A percentile compares a stretch with the other conserved stretches of the same genome.
Conservation (phyloP, 345 rosid genomes). For the Linum usitatissimum region DNA sequence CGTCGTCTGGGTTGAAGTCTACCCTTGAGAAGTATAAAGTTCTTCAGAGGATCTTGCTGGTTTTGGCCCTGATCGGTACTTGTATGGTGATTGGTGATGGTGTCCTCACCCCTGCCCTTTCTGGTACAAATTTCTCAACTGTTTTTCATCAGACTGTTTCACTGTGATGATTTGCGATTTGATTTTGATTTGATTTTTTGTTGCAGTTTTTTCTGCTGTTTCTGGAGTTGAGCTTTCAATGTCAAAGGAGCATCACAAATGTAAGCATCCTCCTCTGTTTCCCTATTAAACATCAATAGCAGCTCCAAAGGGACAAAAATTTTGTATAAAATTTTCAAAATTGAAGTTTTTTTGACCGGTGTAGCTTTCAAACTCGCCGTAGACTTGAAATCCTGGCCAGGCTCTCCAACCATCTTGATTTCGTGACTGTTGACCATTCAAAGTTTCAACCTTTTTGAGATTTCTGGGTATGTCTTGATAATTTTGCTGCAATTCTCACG, state of each 20-base stretch:
- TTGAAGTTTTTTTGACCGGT: too few relatives aligned
- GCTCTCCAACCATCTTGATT: too few relatives aligned
- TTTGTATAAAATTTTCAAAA: too few relatives aligned
- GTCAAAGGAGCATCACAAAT: constrained; percentile 19
- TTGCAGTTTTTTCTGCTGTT: constrained; percentile 28
- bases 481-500: not conserved
- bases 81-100: constrained; percentile 49
- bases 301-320: too few relatives aligned
- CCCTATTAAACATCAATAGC: not conserved
- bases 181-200: not conserved
- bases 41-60: constrained; percentile 26
- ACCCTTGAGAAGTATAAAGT: constrained; percentile 25
- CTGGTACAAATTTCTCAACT: constrained; percentile 16
- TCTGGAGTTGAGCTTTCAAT: constrained; percentile 27
- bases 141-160: too few relatives aligned
- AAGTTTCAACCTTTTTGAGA: not conserved
- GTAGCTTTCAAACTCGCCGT: too few relatives aligned
- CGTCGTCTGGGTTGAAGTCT: constrained; percentile 25
- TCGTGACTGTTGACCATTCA: constrained; percentile 7
- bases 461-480: not conserved
- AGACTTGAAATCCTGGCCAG: too few relatives aligned
- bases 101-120: constrained; percentile 40
- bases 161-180: not conserved
- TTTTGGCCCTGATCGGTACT: constrained; percentile 36
- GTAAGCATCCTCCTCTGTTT: constrained; percentile 6